phyloP scores from a whole-genome alignment of 257 asterid species.

The Coffea eugenioides region DNA sequence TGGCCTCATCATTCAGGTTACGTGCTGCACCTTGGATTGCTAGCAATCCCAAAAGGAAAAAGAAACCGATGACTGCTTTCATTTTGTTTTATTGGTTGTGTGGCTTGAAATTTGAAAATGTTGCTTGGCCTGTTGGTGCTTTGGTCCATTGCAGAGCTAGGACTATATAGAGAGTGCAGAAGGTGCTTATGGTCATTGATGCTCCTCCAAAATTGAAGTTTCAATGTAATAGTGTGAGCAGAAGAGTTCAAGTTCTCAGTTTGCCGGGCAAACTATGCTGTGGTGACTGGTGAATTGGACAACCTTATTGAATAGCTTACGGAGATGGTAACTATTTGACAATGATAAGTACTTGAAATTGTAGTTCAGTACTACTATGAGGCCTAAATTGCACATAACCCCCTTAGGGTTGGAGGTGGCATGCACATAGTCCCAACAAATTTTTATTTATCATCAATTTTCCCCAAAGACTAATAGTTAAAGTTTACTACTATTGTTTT shows the following conservation, averaged over 20 bases:
- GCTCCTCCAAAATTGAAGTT: not conserved
- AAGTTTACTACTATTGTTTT: no score
- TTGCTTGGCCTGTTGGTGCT: not conserved
- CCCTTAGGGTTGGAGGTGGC: no score
- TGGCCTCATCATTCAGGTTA: not conserved
- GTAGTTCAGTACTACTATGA: no score
- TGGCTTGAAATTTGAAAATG: not conserved
- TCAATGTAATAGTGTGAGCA: not conserved
- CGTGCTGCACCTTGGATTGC: constrained; percentile 9
- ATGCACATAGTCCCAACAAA: no score
- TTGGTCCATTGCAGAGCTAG: not conserved
- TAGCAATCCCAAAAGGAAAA: constrained; percentile 10
- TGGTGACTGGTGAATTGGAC: constrained; percentile 6
- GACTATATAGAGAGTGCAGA: not conserved
- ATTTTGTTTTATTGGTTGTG: not conserved
- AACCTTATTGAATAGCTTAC: constrained; percentile 6
- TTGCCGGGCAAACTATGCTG: constrained; percentile 16
- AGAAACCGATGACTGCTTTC: not conserved
- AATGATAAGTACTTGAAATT: not conserved
- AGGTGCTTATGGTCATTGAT: not conserved
- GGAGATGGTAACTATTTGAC: not conserved
- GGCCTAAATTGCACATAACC: no score
- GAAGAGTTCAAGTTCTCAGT: not conserved
- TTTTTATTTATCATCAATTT: no score
- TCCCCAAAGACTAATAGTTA: no score